Base-by-base conservation (phyloP, 225 moss, liverwort and hornwort species). In the Physcomitrium patens region DNA sequence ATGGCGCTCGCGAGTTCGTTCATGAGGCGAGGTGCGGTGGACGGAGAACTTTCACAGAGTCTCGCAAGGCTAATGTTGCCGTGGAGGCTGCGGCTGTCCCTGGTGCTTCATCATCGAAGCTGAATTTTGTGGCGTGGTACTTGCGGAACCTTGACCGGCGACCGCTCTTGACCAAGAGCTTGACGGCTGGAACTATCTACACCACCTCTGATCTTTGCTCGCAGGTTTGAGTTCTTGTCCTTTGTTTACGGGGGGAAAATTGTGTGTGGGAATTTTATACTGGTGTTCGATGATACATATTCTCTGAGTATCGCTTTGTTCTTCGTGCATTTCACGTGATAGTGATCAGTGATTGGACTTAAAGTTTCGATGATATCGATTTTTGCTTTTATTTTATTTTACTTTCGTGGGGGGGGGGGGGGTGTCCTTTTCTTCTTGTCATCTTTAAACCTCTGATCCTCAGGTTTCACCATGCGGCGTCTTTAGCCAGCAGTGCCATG, bases 111-210 rank as follows among this genome's bases (percentile, higher is more conserved):
- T 41, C 49, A 15, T 78, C 76, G 27, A 88, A 77, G 49, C 49
- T 77, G 43, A 88, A 46, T 54, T 53, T 88, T 64, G 88, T 86
- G 76, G 65, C 79, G 12, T 89, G 89, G 89, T 89, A 89, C 66
- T 46, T 89, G 46, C 84, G 86, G 52, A 82, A 77, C 77, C 86
- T 89, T 18, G 75, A 89, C 68, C 68, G 84, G 69, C 82, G 86
- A 49, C 89, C 89, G 16, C 79, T 89, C 44, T 45, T 82, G 77
- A 89, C 89, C 27, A 89, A 89, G 82, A 82, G 84, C 31, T 77
- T 86, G 82, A 89, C 89, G n/a, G 89, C 89, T 55, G 86, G 89
- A 44, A 10, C 77, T 71, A 89, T 89, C 46, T 89, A 89, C 80
- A 79, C 86, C 1, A 37, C 64, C 65, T 86, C 86, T 9, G 89